These are phyloP conservation scores for Neurospora cerealis DNA, from an alignment of 495 filamentous ascomycete species.

Conservation along the genomic window DNA sequence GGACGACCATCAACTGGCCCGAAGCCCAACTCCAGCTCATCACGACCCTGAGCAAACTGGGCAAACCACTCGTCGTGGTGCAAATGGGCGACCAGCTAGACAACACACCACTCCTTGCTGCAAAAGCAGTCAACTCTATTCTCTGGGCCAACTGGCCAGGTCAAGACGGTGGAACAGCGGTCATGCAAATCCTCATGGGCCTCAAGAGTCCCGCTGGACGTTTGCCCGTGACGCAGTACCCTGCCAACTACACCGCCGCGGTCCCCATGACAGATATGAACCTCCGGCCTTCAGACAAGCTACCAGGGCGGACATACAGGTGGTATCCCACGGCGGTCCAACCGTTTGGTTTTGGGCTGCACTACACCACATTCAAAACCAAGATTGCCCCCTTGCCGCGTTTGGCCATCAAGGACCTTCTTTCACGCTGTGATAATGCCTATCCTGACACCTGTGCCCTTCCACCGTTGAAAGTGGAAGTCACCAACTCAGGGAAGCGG, in stretches of 20 bases:
- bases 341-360: conserved; percentile 43
- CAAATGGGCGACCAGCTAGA: conserved; percentile 47
- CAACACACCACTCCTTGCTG: conserved; percentile 37
- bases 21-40: conserved; percentile 33
- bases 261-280: conserved; percentile 35
- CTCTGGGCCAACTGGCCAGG: conserved; percentile 47
- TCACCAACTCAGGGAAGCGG: conserved; percentile 43
- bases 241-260: conserved; percentile 27
- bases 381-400: conserved; percentile 29
- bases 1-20: conserved; percentile 34
- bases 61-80: conserved; percentile 33
- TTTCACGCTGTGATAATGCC: conserved; percentile 16
- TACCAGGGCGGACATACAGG: conserved; percentile 30
- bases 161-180: conserved; percentile 44
- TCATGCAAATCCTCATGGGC: conserved; percentile 44
- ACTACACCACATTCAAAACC: conserved; percentile 42
- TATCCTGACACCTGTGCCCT: conserved; percentile 37
- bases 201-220: conserved; percentile 45
- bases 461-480: conserved; percentile 24
- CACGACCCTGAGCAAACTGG: conserved; percentile 22
- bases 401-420: conserved; percentile 19
- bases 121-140: conserved; percentile 41
- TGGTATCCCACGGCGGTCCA: conserved; percentile 33
- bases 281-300: conserved; percentile 20
- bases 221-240: conserved; percentile 49